Percentiles rank a stretch among this genome's conserved stretches.
Evolutionary conservation across 305 asterid species (phyloP).

Genomic region (Rubia tinctorum): DNA sequence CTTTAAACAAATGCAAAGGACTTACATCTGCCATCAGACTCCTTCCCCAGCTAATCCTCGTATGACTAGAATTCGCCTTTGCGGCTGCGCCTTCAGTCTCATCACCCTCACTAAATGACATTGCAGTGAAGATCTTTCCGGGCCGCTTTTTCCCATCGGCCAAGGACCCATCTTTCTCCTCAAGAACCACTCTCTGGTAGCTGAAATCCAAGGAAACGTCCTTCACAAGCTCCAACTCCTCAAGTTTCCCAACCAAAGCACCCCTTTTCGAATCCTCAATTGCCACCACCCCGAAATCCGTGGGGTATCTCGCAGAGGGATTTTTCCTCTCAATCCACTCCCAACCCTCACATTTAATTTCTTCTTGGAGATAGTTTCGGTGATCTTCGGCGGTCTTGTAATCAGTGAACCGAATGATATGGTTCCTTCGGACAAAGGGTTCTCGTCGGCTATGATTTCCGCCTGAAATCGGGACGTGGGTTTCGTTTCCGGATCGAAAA

Average conservation of each 20-base stretch:
- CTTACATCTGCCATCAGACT: conserved; percentile 59
- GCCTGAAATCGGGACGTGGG: conserved; percentile 12
- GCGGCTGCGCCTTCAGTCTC: conserved; percentile 17
- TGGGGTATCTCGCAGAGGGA: conserved; percentile 75
- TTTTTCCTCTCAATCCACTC: conserved; percentile 85
- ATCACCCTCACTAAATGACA: conserved; percentile 60
- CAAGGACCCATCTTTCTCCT: conserved; percentile 53
- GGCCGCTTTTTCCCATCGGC: conserved; percentile 77
- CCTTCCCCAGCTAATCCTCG: conserved; percentile 56
- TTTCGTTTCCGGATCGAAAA: conserved; percentile 11
- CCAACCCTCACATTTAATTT: conserved; percentile 72
- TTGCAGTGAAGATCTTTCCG: conserved; percentile 86
- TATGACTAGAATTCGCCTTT: conserved; percentile 34
- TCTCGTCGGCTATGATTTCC: conserved; percentile 13
- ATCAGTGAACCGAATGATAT: conserved; percentile 64
- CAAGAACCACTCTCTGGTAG: conserved; percentile 69
- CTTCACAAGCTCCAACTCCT: conserved; percentile 72
- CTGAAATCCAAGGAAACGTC: conserved; percentile 83
- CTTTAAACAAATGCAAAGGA: neutral
- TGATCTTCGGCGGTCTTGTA: conserved; percentile 57
- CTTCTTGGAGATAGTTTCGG: conserved; percentile 54
- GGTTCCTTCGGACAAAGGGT: conserved; percentile 34
- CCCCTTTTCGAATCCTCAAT: conserved; percentile 57
- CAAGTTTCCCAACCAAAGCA: conserved; percentile 54
- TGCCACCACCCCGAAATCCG: conserved; percentile 83